phyloP scores from a whole-genome alignment of 345 rosid species.

The Punica granatum region DNA sequence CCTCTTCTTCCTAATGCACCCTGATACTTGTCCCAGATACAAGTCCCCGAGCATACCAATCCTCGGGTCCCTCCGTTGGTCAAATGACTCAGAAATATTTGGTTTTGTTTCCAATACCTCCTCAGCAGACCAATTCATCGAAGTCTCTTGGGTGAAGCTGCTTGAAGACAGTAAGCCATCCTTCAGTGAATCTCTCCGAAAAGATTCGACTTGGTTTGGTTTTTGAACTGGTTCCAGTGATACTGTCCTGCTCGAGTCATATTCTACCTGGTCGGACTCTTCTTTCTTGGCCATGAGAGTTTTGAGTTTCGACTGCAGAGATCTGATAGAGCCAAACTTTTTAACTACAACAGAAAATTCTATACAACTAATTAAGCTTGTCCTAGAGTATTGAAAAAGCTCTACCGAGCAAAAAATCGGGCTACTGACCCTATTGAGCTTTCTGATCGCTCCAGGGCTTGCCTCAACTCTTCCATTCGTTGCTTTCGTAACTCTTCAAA shows the following conservation, averaged over 20 bases:
- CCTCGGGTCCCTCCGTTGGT: conserved; percentile 24
- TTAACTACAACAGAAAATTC: not conserved
- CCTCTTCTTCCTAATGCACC: conserved; percentile 49
- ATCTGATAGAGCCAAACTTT: conserved; percentile 28
- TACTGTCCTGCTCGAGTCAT: conserved; percentile 59
- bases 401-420: not conserved
- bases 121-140: conserved; percentile 46
- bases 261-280: conserved; percentile 27
- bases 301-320: conserved; percentile 69
- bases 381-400: not conserved
- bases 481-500: conserved; percentile 78
- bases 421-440: conserved; percentile 70
- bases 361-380: not conserved
- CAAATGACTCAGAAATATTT: conserved; percentile 20
- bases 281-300: conserved; percentile 50
- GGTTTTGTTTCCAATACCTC: conserved; percentile 34
- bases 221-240: conserved; percentile 48
- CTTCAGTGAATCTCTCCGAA: conserved; percentile 50
- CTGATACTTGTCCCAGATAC: conserved; percentile 29
- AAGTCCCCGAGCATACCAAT: conserved; percentile 28
- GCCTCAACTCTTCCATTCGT: conserved; percentile 66
- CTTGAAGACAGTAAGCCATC: conserved; percentile 53
- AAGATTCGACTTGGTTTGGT: conserved; percentile 48
- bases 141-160: conserved; percentile 66
- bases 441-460: conserved; percentile 59